Evolutionary conservation across 2,329 filamentous ascomycete genomes (phyloP).

Genomic region (Claviceps africana): DNA sequence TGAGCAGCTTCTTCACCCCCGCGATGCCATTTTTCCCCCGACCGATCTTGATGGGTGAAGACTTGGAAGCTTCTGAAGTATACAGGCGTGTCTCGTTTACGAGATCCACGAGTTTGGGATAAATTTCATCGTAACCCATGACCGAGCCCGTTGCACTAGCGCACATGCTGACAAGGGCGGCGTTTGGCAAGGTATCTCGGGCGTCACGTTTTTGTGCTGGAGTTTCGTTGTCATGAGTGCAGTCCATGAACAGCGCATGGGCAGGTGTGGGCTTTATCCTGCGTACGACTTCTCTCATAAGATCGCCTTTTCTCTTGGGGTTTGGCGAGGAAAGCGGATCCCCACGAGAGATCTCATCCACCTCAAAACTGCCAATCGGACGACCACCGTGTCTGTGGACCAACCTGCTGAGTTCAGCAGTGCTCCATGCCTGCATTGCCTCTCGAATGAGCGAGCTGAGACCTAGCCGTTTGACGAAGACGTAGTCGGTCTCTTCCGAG

Average conservation of each 20-base stretch:
- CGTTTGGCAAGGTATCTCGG: constrained; percentile 84
- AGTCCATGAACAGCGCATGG: constrained; percentile 96
- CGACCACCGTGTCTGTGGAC: constrained; percentile 88
- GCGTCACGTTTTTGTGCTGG: constrained; percentile 92
- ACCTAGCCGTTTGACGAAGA: constrained; percentile 87
- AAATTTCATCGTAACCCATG: constrained; percentile 96
- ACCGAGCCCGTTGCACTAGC: constrained; percentile 88
- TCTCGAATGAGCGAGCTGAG: constrained; percentile 87
- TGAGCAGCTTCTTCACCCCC: constrained; percentile 80
- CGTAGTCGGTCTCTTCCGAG: constrained; percentile 88
- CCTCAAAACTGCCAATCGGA: constrained; percentile 91
- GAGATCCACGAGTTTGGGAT: constrained; percentile 82
- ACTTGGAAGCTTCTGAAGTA: constrained; percentile 57
- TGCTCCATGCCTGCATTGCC: constrained; percentile 97
- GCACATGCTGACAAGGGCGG: constrained; percentile 91
- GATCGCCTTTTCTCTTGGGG: constrained; percentile 17
- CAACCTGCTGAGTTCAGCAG: constrained; percentile 77
- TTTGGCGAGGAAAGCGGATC: constrained; percentile 26
- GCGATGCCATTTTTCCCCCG: constrained; percentile 74
- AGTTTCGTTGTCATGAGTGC: constrained; percentile 95
- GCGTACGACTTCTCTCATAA: constrained; percentile 52
- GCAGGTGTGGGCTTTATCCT: constrained; percentile 78
- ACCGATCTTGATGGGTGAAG: constrained; percentile 44
- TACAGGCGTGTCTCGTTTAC: constrained; percentile 82
- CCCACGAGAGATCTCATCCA: constrained; percentile 66